phyloP scores from a whole-genome alignment of 768 basidiomycete species.

The Amanita thiersii region DNA sequence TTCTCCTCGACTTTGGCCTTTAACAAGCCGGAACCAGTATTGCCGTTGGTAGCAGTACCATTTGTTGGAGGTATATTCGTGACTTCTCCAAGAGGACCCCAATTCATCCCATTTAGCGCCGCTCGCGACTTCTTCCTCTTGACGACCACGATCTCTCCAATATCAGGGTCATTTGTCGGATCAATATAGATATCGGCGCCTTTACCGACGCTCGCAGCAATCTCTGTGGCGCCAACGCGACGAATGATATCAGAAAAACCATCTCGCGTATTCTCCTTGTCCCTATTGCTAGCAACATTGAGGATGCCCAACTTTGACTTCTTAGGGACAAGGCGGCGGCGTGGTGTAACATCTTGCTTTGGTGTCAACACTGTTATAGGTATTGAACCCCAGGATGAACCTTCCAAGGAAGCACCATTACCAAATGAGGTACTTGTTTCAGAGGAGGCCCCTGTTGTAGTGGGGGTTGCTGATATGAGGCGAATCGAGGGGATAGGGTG shows the following conservation, averaged over 20 bases:
- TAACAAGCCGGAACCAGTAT: conserved; percentile 16
- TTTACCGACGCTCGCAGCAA: conserved; percentile 17
- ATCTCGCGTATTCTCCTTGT: conserved; percentile 24
- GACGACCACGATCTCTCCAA: conserved; percentile 63
- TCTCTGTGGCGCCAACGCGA: conserved; percentile 30
- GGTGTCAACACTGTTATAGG: conserved; percentile 22
- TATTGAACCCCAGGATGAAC: conserved; percentile 24
- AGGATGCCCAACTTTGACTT: conserved; percentile 54
- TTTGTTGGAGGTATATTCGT: conserved; percentile 40
- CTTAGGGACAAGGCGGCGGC: conserved; percentile 58
- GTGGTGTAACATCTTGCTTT: conserved; percentile 17
- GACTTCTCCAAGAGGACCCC: conserved; percentile 46
- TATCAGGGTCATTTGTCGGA: conserved; percentile 52
- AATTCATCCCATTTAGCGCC: conserved; percentile 50
- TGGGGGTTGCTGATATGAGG: conserved; percentile 62
- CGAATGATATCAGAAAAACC: conserved; percentile 59
- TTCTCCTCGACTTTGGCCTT: conserved; percentile 35
- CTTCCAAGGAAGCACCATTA: conserved; percentile 22
- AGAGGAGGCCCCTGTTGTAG: conserved; percentile 34
- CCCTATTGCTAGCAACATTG: conserved; percentile 16
- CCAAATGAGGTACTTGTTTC: conserved; percentile 24
- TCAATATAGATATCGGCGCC: conserved; percentile 70
- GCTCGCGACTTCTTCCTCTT: conserved; percentile 70
- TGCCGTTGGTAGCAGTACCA: conserved; percentile 13
- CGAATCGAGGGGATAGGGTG: conserved; percentile 52